Base-by-base conservation (phyloP, 2,329 filamentous ascomycete species). In the Pyrenophora teres region DNA sequence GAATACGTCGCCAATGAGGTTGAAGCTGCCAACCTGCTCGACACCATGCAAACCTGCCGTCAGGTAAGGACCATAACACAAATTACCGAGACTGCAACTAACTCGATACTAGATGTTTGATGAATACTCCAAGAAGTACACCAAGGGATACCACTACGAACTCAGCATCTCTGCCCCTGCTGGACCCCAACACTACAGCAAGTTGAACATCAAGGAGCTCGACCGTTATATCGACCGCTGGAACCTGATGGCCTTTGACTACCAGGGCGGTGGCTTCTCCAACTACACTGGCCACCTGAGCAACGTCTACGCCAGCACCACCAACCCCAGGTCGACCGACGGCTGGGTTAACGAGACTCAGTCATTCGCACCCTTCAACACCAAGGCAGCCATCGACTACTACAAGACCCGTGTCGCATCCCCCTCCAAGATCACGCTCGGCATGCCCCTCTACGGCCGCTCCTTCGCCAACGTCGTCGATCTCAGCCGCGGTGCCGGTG, bases 261-360 rank as follows among this genome's bases (percentile, higher is more conserved):
- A 77, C 58, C 87, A 90, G 9, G 92, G 93, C 0, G 50, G 54
- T 8, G 88, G 86, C 2, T 97, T 91, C 90, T 89, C 92, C 65
- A 65, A 77, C n/a, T 73, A 70, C 15, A 81, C 89, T 1, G 91
- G 88, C 6, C 67, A 70, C 48, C 43, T 59, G 19, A 65, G 60
- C 54, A 70, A 70, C 50, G 57, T 67, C 6, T 65, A 66, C 40
- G 38, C 58, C 4, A 65, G 62, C 31, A 54, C 41, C 32, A 46
- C 23, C 30, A 58, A 60, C 37, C 59, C 60, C 4, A 39, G 16
- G 6, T 49, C 62, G n/a, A 70, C 67, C n/a, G 49, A 67, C 27
- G 57, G 57, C 31, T 60, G 57, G 57, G 40, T 48, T 32, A 16
- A 16, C 25, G 40, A 44, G 18, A 21, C 27, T 9, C 18, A 53